A percentile compares a stretch with the other conserved stretches of the same genome.
Conservation (phyloP, 257 asterid genomes). For the Solanum lycopersicoides region DNA sequence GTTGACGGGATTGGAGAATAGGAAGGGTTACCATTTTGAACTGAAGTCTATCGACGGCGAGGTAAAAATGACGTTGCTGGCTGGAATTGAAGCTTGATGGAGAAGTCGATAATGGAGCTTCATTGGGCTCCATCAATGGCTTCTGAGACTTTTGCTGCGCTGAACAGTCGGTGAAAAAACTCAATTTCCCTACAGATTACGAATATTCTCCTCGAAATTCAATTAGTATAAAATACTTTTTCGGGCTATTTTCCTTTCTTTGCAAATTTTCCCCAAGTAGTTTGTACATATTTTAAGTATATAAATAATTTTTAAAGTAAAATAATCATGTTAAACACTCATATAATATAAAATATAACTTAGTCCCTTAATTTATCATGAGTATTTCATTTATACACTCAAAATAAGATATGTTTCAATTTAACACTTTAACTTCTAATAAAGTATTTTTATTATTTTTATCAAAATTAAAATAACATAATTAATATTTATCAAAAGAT, state of each 20-base stretch:
- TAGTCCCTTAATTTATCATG: neutral
- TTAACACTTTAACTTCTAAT: neutral
- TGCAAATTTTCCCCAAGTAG: neutral
- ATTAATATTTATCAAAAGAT: too few relatives aligned
- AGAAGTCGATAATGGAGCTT: slow-evolving; percentile 45
- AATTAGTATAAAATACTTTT: neutral
- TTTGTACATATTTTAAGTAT: neutral
- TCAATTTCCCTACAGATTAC: neutral
- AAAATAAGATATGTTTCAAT: too few relatives aligned
- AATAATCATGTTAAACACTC: neutral
- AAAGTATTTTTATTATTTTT: too few relatives aligned
- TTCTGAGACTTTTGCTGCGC: neutral
- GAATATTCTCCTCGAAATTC: neutral
- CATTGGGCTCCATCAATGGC: slow-evolving; percentile 45
- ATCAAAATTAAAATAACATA: too few relatives aligned
- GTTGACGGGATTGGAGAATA: neutral
- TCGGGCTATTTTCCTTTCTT: neutral
- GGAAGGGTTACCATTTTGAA: slow-evolving; percentile 61
- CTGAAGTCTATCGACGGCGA: slow-evolving; percentile 78
- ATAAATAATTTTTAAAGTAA: neutral
- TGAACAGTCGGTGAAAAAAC: neutral
- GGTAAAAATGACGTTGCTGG: slow-evolving; percentile 88
- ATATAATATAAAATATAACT: too few relatives aligned
- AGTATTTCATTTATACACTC: neutral
- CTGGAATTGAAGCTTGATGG: slow-evolving; percentile 49